phyloP scores from a whole-genome alignment of 257 asterid species.

The Verbascum thapsus region DNA sequence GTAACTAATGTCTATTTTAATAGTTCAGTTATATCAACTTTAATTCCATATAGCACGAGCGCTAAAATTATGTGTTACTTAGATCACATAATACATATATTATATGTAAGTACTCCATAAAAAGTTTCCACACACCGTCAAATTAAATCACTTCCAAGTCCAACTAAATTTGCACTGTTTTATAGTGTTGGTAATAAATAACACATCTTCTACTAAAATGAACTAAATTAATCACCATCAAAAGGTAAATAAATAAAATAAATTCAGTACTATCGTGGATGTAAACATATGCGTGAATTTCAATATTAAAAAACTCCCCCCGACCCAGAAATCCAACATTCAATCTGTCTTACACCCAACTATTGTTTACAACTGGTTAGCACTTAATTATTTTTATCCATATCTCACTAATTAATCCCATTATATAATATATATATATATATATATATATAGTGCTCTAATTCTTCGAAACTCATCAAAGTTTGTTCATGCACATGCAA shows the following conservation, averaged over 20 bases:
- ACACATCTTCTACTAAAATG: neutral
- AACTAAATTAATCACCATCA: conserved; percentile 10
- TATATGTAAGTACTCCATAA: no score
- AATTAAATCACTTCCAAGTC: neutral
- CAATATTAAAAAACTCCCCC: conserved; percentile 5
- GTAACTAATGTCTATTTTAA: no score
- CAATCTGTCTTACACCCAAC: conserved; percentile 58
- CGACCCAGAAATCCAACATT: conserved; percentile 62
- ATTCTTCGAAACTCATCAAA: conserved; percentile 11
- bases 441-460: conserved; percentile 55
- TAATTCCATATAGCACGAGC: no score
- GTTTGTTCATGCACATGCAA: conserved; percentile 25
- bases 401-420: neutral
- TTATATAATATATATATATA: neutral
- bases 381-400: conserved; percentile 35
- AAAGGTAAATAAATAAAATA: no score
- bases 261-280: conserved; percentile 20
- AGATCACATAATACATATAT: no score
- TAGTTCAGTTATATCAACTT: no score
- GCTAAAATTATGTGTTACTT: no score
- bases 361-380: conserved; percentile 48
- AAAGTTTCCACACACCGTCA: neutral
- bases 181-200: no score
- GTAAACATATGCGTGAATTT: conserved; percentile 32
- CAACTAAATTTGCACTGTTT: no score